Conservation (phyloP, 331 rosid species). For the Acacia pycnantha region DNA sequence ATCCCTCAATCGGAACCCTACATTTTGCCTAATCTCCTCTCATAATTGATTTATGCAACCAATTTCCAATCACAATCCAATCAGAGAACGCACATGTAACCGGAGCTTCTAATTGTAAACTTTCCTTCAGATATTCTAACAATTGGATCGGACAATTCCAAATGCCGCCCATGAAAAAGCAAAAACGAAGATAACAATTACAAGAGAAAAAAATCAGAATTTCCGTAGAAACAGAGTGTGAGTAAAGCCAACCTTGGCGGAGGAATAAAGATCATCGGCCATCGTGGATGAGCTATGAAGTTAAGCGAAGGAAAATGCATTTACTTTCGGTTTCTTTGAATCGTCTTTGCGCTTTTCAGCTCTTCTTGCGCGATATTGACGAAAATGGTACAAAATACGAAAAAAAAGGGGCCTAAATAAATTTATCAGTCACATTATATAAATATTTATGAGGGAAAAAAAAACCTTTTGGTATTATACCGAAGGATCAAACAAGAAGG, state of each 20-base stretch:
- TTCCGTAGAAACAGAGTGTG: slow-evolving; percentile 2
- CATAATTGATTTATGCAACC: no score
- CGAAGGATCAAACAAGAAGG: no score
- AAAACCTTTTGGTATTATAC: no score
- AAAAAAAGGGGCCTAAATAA: no score
- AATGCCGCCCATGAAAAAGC: slow-evolving; percentile 44
- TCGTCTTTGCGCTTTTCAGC: slow-evolving; percentile 33
- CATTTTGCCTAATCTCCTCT: no score
- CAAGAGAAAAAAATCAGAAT: slow-evolving; percentile 23
- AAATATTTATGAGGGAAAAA: no score
- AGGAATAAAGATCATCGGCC: slow-evolving; percentile 80
- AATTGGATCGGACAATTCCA: slow-evolving; percentile 51
- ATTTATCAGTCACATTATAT: no score
- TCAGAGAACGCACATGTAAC: background rate
- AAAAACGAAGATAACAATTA: background rate
- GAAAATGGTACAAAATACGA: slow-evolving; percentile 16
- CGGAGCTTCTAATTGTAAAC: slow-evolving; percentile 14
- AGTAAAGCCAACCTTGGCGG: slow-evolving; percentile 60
- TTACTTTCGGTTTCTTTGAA: slow-evolving; percentile 21
- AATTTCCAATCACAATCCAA: no score
- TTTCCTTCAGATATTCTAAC: slow-evolving; percentile 26
- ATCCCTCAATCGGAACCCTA: no score
- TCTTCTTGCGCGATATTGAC: slow-evolving; percentile 31
- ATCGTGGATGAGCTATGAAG: no score
- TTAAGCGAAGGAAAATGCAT: slow-evolving; percentile 67